phyloP scores from a whole-genome alignment of 2,329 filamentous ascomycete genomes.

The Microcyclospora tardicrescens region DNA sequence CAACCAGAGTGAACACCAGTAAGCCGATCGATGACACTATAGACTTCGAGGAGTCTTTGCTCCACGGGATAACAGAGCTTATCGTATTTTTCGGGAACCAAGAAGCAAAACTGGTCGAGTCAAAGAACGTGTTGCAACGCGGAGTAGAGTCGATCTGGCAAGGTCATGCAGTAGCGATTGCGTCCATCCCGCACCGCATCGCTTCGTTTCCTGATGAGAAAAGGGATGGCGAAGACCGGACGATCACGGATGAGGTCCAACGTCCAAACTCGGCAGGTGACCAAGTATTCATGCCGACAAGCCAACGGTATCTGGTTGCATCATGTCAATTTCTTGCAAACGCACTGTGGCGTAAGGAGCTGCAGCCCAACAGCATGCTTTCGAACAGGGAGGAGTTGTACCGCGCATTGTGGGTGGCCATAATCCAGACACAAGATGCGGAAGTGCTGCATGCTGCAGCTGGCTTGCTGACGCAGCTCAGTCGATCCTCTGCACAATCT shows the following conservation, averaged over 20 bases:
- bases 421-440: conserved; percentile 5
- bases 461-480: conserved; percentile 18
- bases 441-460: conserved; percentile 17
- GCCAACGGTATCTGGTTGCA: conserved; percentile 2
- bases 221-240: too few relatives aligned
- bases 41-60: neutral
- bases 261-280: too few relatives aligned
- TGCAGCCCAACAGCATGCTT: too few relatives aligned
- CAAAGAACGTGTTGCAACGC: too few relatives aligned
- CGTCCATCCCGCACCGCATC: too few relatives aligned
- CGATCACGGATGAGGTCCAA: too few relatives aligned
- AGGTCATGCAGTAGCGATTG: too few relatives aligned
- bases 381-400: too few relatives aligned
- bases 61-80: neutral
- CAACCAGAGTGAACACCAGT: conserved; percentile 1
- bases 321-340: conserved; percentile 20
- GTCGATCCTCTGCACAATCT: conserved; percentile 11
- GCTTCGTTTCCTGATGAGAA: too few relatives aligned
- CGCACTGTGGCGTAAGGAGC: conserved; percentile 9
- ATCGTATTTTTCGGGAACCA: conserved; percentile 3
- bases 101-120: neutral
- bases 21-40: neutral
- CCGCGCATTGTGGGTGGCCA: conserved; percentile 1
- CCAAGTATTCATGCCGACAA: too few relatives aligned
- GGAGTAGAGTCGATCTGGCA: too few relatives aligned